Conservation (phyloP, 2,329 filamentous ascomycete genomes). For the Scortechinia acanthostroma region DNA sequence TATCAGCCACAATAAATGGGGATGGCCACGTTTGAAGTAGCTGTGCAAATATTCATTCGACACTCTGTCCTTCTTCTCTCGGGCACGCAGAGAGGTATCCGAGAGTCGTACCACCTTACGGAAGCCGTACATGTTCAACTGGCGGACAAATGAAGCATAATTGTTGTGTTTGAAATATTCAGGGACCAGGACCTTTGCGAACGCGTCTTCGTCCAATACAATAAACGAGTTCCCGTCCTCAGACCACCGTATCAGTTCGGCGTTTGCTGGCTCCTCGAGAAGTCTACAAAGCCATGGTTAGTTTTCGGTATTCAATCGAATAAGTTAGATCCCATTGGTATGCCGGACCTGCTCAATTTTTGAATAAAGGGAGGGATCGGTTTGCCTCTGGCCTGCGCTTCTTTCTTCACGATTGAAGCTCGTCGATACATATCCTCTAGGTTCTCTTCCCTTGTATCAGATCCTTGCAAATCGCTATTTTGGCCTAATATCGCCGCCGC, state of each 20-base stretch:
- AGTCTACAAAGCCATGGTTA: constrained; percentile 55
- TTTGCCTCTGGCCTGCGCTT: constrained; percentile 83
- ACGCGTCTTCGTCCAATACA: constrained; percentile 89
- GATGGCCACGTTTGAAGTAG: constrained; percentile 87
- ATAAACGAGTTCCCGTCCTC: constrained; percentile 94
- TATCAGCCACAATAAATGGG: constrained; percentile 89
- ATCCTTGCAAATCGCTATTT: too few species aligned
- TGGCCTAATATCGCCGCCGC: too few species aligned
- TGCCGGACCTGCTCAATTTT: constrained; percentile 95
- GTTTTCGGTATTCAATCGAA: constrained; percentile 13
- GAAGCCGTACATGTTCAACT: constrained; percentile 61
- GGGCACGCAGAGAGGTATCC: constrained; percentile 95
- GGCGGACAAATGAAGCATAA: constrained; percentile 70
- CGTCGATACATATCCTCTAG: too few species aligned
- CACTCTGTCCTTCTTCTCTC: constrained; percentile 93
- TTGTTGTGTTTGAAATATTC: constrained; percentile 77
- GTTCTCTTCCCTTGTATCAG: too few species aligned
- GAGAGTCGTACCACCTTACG: constrained; percentile 76
- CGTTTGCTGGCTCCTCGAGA: constrained; percentile 85
- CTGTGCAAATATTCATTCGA: constrained; percentile 97
- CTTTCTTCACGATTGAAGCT: constrained; percentile 81
- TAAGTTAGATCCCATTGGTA: too few species aligned
- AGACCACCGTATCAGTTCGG: constrained; percentile 92
- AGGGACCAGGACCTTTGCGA: constrained; percentile 67
- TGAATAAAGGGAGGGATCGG: constrained; percentile 97